A percentile compares a stretch with the other conserved stretches of the same genome.
Conservation (phyloP, 305 asterid genomes). For the Fraxinus dipetala region DNA sequence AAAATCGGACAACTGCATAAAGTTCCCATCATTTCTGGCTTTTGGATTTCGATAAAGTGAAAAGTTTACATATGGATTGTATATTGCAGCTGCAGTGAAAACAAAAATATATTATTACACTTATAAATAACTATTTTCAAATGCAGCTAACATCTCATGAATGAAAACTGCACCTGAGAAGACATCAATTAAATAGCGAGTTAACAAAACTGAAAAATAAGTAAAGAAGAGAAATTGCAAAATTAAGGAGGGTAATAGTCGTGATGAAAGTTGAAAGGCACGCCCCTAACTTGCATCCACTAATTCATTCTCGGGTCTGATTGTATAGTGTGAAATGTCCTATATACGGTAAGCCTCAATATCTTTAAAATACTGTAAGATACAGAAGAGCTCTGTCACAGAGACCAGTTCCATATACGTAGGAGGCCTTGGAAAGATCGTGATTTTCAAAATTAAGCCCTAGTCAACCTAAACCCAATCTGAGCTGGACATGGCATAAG, state of each 20-base stretch:
- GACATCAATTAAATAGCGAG: neutral
- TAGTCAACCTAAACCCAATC: neutral
- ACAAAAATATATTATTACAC: slow-evolving; percentile 17
- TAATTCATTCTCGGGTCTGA: neutral
- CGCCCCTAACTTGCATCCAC: neutral
- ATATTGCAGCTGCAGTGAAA: slow-evolving; percentile 59
- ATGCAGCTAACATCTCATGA: slow-evolving; percentile 2
- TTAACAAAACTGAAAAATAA: neutral
- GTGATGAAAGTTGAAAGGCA: neutral
- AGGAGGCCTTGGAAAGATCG: neutral
- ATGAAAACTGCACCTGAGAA: slow-evolving; percentile 15
- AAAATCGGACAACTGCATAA: slow-evolving; percentile 58
- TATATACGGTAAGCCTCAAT: neutral
- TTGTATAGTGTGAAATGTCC: neutral
- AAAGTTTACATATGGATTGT: slow-evolving; percentile 36
- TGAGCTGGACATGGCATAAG: neutral
- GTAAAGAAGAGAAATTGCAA: neutral
- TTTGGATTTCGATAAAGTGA: slow-evolving; percentile 59
- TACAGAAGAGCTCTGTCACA: neutral
- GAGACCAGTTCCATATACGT: neutral
- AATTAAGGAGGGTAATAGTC: neutral
- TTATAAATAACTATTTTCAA: slow-evolving; percentile 10
- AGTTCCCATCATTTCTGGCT: slow-evolving; percentile 40
- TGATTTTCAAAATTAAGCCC: neutral
- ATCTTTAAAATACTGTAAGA: neutral